These are phyloP conservation scores for Grosmannia penicillata DNA, from an alignment of 2,329 filamentous ascomycete species.

Conservation along the genomic window DNA sequence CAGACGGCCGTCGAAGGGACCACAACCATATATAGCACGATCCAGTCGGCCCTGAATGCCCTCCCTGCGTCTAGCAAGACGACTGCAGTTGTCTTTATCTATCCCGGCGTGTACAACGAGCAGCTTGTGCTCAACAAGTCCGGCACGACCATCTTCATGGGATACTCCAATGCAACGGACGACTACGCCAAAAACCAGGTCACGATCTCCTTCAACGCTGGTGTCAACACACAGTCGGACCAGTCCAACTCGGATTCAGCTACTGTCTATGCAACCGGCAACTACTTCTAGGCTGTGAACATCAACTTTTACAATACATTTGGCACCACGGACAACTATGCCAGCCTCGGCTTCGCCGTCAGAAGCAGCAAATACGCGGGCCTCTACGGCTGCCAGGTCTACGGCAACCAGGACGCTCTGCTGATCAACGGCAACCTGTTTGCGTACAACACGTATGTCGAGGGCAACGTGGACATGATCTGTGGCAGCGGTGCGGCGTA, in stretches of 20 bases:
- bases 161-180: slow-evolving; percentile 38
- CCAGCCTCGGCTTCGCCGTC: slow-evolving; percentile 23
- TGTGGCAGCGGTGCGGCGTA: slow-evolving; percentile 25
- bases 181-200: slow-evolving; percentile 42
- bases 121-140: slow-evolving; percentile 33
- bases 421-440: slow-evolving; percentile 12
- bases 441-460: slow-evolving; percentile 17
- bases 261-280: slow-evolving; percentile 27
- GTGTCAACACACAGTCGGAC: slow-evolving; percentile 17
- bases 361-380: slow-evolving; percentile 21
- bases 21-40: slow-evolving; percentile 10
- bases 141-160: slow-evolving; percentile 33
- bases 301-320: slow-evolving; percentile 35
- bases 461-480: slow-evolving; percentile 12
- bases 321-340: slow-evolving; percentile 32
- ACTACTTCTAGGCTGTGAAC: slow-evolving; percentile 46
- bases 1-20: slow-evolving; percentile 19
- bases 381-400: slow-evolving; percentile 30
- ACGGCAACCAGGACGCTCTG: slow-evolving; percentile 35
- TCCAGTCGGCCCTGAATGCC: slow-evolving; percentile 44
- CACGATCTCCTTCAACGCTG: slow-evolving; percentile 29
- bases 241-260: slow-evolving; percentile 33
- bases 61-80: slow-evolving; percentile 33
- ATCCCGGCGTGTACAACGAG: slow-evolving; percentile 43
- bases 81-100: slow-evolving; percentile 40